phyloP scores from a whole-genome alignment of 2,329 filamentous ascomycete genomes.

The Davidsoniella australis region DNA sequence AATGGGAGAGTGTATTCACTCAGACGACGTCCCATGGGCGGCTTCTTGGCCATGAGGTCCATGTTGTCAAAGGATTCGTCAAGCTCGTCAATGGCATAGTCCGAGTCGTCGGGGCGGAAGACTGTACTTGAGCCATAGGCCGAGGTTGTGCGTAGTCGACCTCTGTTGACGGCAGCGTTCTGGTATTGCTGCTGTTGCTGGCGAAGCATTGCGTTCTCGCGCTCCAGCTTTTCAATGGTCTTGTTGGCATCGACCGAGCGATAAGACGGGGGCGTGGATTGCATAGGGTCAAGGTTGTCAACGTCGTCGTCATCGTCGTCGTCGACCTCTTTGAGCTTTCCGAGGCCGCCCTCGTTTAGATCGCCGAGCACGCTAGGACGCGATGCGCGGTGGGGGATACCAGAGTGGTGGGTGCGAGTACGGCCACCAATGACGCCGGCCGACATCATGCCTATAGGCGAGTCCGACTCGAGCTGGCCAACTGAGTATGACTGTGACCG shows the following conservation, averaged over 20 bases:
- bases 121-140: slow-evolving; percentile 38
- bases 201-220: slow-evolving; percentile 45
- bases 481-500: slow-evolving; percentile 95
- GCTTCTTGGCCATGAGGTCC: slow-evolving; percentile 28
- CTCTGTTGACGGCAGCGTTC: slow-evolving; percentile 23
- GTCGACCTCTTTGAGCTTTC: slow-evolving; percentile 54
- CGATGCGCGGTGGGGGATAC: slow-evolving; percentile 66
- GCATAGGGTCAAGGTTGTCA: slow-evolving; percentile 38
- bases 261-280: slow-evolving; percentile 24
- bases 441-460: slow-evolving; percentile 24
- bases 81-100: slow-evolving; percentile 56
- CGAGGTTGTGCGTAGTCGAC: slow-evolving; percentile 22
- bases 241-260: slow-evolving; percentile 38
- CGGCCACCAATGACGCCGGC: slow-evolving; percentile 35
- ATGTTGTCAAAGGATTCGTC: slow-evolving; percentile 41
- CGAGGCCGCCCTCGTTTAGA: slow-evolving; percentile 47
- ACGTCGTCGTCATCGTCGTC: slow-evolving; percentile 48
- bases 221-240: slow-evolving; percentile 43
- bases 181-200: slow-evolving; percentile 37
- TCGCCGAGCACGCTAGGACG: slow-evolving; percentile 61
- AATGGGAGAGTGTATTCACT: slow-evolving; percentile 34
- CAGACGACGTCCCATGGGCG: slow-evolving; percentile 34
- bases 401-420: slow-evolving; percentile 37
- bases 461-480: slow-evolving; percentile 66
- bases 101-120: slow-evolving; percentile 37